Evolutionary conservation across 2,329 filamentous ascomycete genomes (phyloP).

Genomic region (Monascus ruber): DNA sequence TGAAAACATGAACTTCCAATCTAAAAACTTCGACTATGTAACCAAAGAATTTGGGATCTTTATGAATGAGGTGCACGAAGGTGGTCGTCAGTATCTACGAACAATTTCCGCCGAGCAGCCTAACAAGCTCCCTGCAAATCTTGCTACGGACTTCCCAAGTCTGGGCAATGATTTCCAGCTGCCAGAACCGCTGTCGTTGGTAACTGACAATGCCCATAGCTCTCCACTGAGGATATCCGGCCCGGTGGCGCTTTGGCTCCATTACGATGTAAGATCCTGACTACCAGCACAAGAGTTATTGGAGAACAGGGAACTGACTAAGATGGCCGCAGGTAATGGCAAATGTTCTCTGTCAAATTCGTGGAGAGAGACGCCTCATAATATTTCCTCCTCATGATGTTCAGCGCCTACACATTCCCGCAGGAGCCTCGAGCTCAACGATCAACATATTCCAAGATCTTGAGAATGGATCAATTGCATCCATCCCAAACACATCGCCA

Average conservation of each 20-base stretch:
- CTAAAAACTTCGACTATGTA: slow-evolving; percentile 71
- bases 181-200: slow-evolving; percentile 49
- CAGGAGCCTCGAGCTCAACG: slow-evolving; percentile 70
- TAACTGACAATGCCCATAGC: slow-evolving; percentile 57
- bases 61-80: slow-evolving; percentile 46
- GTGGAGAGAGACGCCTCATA: slow-evolving; percentile 59
- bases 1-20: slow-evolving; percentile 64
- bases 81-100: slow-evolving; percentile 63
- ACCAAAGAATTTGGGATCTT: slow-evolving; percentile 58
- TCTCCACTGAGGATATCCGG: slow-evolving; percentile 72
- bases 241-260: slow-evolving; percentile 75
- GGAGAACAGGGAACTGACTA: neutral
- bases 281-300: slow-evolving; percentile 1
- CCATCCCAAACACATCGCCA: slow-evolving; percentile 55
- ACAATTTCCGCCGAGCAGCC: slow-evolving; percentile 61
- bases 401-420: slow-evolving; percentile 54
- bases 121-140: slow-evolving; percentile 55
- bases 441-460: slow-evolving; percentile 54
- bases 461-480: slow-evolving; percentile 31
- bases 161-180: slow-evolving; percentile 60
- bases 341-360: slow-evolving; percentile 72
- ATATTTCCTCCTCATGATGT: slow-evolving; percentile 73
- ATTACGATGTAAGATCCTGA: slow-evolving; percentile 57
- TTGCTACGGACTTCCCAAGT: slow-evolving; percentile 59
- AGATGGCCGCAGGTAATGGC: slow-evolving; percentile 57